Base-by-base conservation (phyloP, 306 rosid genomes). In the Acmispon strigosus region DNA sequence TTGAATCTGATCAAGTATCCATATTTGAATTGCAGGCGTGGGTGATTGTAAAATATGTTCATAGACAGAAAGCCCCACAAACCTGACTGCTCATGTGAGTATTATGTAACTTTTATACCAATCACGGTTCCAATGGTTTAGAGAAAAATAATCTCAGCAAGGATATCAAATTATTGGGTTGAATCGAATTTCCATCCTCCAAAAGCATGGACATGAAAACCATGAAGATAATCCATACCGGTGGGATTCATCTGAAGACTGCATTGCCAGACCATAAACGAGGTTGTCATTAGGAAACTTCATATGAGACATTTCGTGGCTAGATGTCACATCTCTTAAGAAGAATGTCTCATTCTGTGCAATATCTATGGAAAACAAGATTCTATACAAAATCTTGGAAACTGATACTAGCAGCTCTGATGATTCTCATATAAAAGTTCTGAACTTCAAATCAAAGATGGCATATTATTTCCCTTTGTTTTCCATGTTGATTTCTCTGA, bases 21-120 rank as follows among this genome's bases (percentile, higher is more conserved):
- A 32, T 32, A 4, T 32, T 76, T 3, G 6, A 0, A 56, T 49
- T 80, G 11, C 32, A 93, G 97, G 86, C 78, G 8, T 85, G 89
- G 89, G 4, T 9, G 98, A 93, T 89, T 96, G 89, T 62, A 86
- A 77, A 86, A 87, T 93, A 76, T 85, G 83, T 55, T 93, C 17
- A 81, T 93, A 2, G 84, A 87, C 71, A 82, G 98, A 83, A 86
- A 74, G 66, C 92, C 89, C 41, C 98, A 93, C 50, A 82, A 80
- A 56, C 59, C 83, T 41, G 75, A 74, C 47, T 93, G 98, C 82
- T 62, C 80, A 0, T 93, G 98, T 74, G 83, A 75, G 62, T 85
- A 81, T 77, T 87, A 84, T 65, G 87, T 93, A 88, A 87, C 84
- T 75, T 90, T 29, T 88, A 88, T 79, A 84, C 73, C 19, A 82